Base-by-base conservation (phyloP, 179 eudicot genomes). In the Heliamphora pulchella region DNA sequence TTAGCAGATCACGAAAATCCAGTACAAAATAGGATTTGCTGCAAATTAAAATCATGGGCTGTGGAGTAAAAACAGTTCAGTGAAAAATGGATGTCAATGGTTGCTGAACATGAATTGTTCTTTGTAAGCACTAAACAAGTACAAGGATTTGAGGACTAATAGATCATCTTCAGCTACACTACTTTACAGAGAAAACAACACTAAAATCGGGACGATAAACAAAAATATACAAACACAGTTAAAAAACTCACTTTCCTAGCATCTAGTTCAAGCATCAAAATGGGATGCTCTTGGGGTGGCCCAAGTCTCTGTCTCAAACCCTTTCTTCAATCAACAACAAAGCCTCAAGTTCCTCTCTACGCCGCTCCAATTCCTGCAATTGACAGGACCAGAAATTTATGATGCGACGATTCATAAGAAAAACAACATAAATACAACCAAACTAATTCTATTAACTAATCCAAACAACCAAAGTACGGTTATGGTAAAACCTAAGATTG, bases 291-390 rank as follows among this genome's bases (percentile, higher is more conserved):
- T 6, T 2, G 11, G 48, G 50, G 17, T 15, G 10, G 2, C 2
- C 7, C 48, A 10, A 8, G 2, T 41, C 13, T 6, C 17, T 55
- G 65, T 75, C 54, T 88, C 84, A 84, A 48, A 51, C 84, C 44
- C 83, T 78, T 47, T 86, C 88, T 39, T 64, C 80, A 65, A 78
- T 53, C 82, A 85, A 63, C 84, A 88, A 74, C 80, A 88, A 80
- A 67, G 86, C 83, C 81, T 88, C 88, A 63, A 88, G 89, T 46
- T 86, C 89, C 78, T 86, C 89, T 72, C 83, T 82, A 11, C 87
- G 87, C 8, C 67, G 81, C 83, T 86, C 86, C 65, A 86, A 82
- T 9, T 88, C 89, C 91, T 88, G 81, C 54, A 81, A 78, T 77
- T 70, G 67, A 64, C 2, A 5, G 43, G 58, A 68, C 14, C 9